Evolutionary conservation across 495 filamentous ascomycete genomes (phyloP).

Genomic region (Talaromyces proteolyticus): DNA sequence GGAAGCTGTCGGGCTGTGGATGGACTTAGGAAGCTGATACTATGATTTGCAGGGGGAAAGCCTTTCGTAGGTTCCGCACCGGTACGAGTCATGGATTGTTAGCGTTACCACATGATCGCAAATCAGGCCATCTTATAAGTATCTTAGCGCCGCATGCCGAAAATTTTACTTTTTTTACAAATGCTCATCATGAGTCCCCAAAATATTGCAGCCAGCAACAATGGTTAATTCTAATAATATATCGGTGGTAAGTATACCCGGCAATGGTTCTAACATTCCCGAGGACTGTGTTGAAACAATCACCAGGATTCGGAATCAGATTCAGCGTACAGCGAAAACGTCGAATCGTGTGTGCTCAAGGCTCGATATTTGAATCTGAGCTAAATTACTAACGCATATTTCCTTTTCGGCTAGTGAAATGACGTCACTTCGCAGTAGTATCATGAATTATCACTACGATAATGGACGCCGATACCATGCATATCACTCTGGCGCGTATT

Average conservation of each 20-base stretch:
- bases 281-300: background rate
- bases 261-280: background rate
- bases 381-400: background rate
- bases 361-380: background rate
- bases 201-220: background rate
- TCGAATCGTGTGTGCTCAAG: background rate
- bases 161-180: background rate
- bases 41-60: background rate
- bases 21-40: background rate
- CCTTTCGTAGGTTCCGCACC: background rate
- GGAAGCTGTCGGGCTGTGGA: background rate
- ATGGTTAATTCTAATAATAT: background rate
- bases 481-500: slow-evolving; percentile 22
- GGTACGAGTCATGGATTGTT: background rate
- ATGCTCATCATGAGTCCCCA: background rate
- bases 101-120: background rate
- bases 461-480: slow-evolving; percentile 32
- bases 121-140: background rate
- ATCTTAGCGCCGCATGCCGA: background rate
- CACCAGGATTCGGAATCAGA: background rate
- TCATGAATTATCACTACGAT: slow-evolving; percentile 22
- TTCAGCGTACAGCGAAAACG: background rate
- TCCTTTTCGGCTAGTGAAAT: background rate
- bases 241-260: background rate
- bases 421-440: slow-evolving; percentile 7